Base-by-base conservation (phyloP, 106 monocot genomes). In the Allium fistulosum region DNA sequence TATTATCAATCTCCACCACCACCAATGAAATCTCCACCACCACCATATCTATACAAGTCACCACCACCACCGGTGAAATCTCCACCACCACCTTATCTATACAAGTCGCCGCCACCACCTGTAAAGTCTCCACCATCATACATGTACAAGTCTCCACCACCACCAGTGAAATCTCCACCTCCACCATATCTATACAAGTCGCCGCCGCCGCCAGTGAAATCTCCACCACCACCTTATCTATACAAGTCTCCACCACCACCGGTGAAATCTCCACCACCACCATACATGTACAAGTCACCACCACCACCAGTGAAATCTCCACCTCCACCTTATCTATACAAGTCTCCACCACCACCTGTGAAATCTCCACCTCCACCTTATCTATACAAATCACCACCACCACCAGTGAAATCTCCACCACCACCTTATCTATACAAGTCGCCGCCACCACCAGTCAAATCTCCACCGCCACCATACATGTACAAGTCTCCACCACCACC, bases 51-150 rank as follows among this genome's bases (percentile, higher is more conserved):
- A 2, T 59, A 55, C 7, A 4, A 55, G 7, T 55, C 53, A 4
- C 53, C 53, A 1, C 53, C 53, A 55, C 4, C 53, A 3, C 53
- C 53, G 1, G 11, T 15, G 11, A 11, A 11, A 55, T 55, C 53
- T 12, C 53, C 53, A 12, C 53, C 53, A 11, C 53, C 53, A 55
- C 53, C 53, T 0, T 55, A 78, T 27, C 56, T 68, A 11, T 67
- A 73, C 13, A 56, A 48, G 17, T 77, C 76, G 2, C 76, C 68
- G 6, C 78, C 76, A 8, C 78, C 78, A 2, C 78, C 78, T 11
- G 28, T 60, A 49, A 48, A 50, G 5, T 65, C 78, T 15, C 78
- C 78, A 10, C 73, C 73, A 49, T 68, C 72, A 0, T 72, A 72
- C 47, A 0, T 49, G 48, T 78, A 78, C 68, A 67, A 62, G 17